Base-by-base conservation (phyloP, 2,329 filamentous ascomycete genomes). In the Pseudogymnoascus sp. region DNA sequence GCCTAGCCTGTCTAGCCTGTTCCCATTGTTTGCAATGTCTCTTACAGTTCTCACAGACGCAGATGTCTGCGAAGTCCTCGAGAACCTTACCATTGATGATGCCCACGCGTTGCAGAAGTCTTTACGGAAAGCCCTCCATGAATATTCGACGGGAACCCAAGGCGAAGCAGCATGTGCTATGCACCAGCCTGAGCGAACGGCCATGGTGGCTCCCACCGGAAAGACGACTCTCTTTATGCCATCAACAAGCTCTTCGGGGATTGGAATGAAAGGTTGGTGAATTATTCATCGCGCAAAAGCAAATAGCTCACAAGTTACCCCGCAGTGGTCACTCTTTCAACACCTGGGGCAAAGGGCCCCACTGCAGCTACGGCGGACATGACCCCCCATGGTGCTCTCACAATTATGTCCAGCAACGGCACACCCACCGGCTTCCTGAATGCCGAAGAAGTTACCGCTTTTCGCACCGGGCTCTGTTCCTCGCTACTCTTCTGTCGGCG, bases 201-300 rank as follows among this genome's bases (percentile, higher is more conserved):
- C 78, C 0, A 77, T 84, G 7, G 72, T 79, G 42, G 82, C 81
- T 26, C 73, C 72, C 0, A 82, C 80, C 15, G 80, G 79, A 42
- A 78, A 80, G 31, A 87, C 84, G 17, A 90, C 87, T 1, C 76
- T 91, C 21, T 91, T 91, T 72, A 91, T 91, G 86, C 89, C 89
- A 0, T 88, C 88, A 1, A 84, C 82, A 23, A 85, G 85, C 64
- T 82, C 83, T 0, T 73, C 77, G 7, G 84, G 83, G 29, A 86
- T 89, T 66, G 87, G 85, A 3, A 82, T 91, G 69, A 93, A 93
- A 77, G 83, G 84, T 82, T 67, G 65, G 72, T 65, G 13, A 13
- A 26, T 10, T 35, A 19, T 19, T 13, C 17, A 35, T 21, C 17
- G 50, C 17, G 4, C 17, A 33, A 46, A 63, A 59, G 40, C 33